These are phyloP conservation scores for Coccomyxa sp. DNA, from an alignment of 139 green algal species.

Conservation along the genomic window DNA sequence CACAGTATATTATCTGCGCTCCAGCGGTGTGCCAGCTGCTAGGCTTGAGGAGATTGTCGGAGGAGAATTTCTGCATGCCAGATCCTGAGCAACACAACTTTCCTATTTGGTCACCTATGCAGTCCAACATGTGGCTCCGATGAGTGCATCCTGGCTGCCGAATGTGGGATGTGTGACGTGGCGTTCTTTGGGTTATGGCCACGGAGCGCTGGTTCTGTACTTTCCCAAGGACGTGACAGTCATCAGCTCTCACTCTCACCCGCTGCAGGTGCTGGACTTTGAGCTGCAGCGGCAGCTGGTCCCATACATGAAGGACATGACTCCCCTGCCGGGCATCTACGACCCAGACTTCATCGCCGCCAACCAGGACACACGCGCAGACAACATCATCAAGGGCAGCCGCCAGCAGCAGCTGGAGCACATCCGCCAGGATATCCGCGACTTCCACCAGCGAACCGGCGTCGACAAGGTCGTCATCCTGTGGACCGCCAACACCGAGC, in stretches of 20 bases:
- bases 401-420: conserved; percentile 79
- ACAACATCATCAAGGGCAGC: conserved; percentile 93
- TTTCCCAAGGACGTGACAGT: no score
- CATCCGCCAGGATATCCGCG: conserved; percentile 84
- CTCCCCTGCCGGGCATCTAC: conserved; percentile 91
- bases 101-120: background rate
- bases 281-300: conserved; percentile 96
- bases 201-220: background rate
- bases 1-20: background rate
- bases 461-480: conserved; percentile 85
- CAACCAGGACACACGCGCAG: conserved; percentile 83
- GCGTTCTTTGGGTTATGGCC: background rate
- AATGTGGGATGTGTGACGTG: background rate
- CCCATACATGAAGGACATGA: conserved; percentile 89
- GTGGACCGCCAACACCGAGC: conserved; percentile 99
- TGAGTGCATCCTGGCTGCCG: no score
- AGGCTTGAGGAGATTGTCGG: background rate
- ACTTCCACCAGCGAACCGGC: conserved; percentile 68
- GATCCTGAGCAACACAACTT: background rate
- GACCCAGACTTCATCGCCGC: conserved; percentile 95
- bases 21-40: background rate
- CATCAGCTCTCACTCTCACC: no score
- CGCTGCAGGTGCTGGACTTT: conserved; percentile 83
- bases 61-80: background rate
- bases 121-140: background rate